Conservation (phyloP, 179 eudicot genomes). For the Actinidia chinensis region DNA sequence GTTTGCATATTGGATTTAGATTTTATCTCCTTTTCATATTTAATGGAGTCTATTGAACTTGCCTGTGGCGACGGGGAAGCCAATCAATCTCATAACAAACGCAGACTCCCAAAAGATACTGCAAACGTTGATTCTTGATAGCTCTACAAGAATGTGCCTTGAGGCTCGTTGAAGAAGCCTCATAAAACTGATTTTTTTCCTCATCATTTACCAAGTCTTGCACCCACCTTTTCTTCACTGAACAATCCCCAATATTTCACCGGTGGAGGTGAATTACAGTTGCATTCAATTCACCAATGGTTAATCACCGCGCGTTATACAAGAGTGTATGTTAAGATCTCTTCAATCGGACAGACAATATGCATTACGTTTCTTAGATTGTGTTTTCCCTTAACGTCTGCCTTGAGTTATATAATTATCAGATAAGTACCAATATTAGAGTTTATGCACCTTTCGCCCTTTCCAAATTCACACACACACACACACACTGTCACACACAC, state of each 20-base stretch:
- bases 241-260: neutral
- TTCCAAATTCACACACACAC: neutral
- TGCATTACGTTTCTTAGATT: neutral
- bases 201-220: slow-evolving; percentile 7
- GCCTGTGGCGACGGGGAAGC: neutral
- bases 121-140: neutral
- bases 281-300: neutral
- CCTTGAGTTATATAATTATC: neutral
- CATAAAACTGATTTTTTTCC: neutral
- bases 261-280: neutral
- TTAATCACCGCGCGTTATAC: neutral
- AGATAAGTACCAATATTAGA: too few species aligned
- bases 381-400: neutral
- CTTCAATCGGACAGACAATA: neutral
- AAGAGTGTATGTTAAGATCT: neutral
- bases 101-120: neutral
- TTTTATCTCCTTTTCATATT: neutral
- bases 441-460: neutral
- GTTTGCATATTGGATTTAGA: too few species aligned
- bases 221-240: neutral
- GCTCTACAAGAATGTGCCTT: neutral
- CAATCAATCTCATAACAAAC: too few species aligned
- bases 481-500: too few species aligned
- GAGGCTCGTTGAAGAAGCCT: neutral
- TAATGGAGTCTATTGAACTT: neutral